Evolutionary conservation across 2,329 filamentous ascomycete genomes (phyloP), one percentile per base, ranked within the genome.

Genomic region (Cordyceps militaris): DNA sequence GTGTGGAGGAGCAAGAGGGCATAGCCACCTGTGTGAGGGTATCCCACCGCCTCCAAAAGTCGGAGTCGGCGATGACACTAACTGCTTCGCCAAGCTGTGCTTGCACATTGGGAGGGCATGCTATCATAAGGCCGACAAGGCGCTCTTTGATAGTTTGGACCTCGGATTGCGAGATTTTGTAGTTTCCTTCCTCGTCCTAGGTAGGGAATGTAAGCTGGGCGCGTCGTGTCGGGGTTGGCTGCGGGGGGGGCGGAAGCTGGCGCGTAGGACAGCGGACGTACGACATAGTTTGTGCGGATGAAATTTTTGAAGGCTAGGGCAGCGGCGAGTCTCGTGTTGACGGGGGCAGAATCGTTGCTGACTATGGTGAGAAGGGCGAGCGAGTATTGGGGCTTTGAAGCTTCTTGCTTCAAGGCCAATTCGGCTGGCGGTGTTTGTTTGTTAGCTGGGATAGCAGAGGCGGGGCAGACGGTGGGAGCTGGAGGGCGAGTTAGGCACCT

Each of bases 221-320:
- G 55, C 44, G 40, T 36, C 14, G 8, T 13, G 34, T 43, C 26
- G 61, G 46, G 51, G 14, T 6, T 52, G 40, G 47, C 42, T 7
- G 53, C 48, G 38, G 40, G 56, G 36, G 26, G n/a, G 34, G 13
- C 42, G 44, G 24, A 48, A 36, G 34, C n/a, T 36, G 13, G 46
- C 30, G 38, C 14, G 46, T 1, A 9, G 6, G 13, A 56, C 1
- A 9, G 51, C 59, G 14, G 47, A 77, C 83, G 65, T 74, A 87
- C 85, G 66, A 91, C 89, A 84, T 95, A 99, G 78, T 91, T 94
- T 69, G 88, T 85, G 73, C 89, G 88, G 69, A 99, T 91, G 73
- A 96, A 96, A 78, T 99, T 99, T 76, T 99, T 99, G 83, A 99
- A 99, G 77, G 89, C 94, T 60, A 99, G 81, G 28, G 94, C 90